A percentile compares a stretch with the other conserved stretches of the same genome.
Conservation (phyloP, 177 flowering plant species). For the Vitis hybrid region DNA sequence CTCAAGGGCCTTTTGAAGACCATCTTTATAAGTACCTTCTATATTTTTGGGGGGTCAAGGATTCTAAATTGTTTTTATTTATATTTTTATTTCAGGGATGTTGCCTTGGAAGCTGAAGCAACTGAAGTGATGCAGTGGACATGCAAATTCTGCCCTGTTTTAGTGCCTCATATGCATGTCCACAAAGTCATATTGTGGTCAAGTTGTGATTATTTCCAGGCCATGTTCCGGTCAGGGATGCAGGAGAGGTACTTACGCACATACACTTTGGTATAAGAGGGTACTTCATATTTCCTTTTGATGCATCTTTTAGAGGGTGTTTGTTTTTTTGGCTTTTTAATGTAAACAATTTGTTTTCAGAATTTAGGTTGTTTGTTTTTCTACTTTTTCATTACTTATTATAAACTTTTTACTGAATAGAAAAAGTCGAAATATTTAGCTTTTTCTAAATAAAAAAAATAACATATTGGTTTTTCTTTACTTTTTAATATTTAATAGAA, state of each 20-base stretch:
- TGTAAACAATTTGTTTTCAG: too few relatives aligned
- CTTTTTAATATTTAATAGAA: too few relatives aligned
- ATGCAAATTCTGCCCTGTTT: conserved; percentile 50
- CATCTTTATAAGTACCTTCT: neutral
- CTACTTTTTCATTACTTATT: too few relatives aligned
- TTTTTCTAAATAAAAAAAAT: too few relatives aligned
- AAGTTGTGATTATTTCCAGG: conserved; percentile 68
- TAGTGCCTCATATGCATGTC: conserved; percentile 69
- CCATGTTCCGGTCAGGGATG: conserved; percentile 87
- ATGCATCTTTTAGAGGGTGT: neutral
- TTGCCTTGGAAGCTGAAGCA: conserved; percentile 60
- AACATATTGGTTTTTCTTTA: too few relatives aligned
- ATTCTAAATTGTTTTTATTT: neutral
- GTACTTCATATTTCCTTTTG: neutral
- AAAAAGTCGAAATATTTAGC: too few relatives aligned
- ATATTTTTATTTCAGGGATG: conserved; percentile 51
- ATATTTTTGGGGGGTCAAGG: neutral
- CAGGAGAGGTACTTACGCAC: conserved; percentile 64
- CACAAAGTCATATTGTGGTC: conserved; percentile 67
- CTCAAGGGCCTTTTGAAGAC: neutral
- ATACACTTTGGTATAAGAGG: too few relatives aligned
- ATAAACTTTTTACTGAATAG: too few relatives aligned
- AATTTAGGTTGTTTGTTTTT: too few relatives aligned
- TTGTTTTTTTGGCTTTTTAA: too few relatives aligned
- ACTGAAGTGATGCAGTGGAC: conserved; percentile 32